Evolutionary conservation across 495 filamentous ascomycete genomes (phyloP).

Genomic region (Niebla homalea): DNA sequence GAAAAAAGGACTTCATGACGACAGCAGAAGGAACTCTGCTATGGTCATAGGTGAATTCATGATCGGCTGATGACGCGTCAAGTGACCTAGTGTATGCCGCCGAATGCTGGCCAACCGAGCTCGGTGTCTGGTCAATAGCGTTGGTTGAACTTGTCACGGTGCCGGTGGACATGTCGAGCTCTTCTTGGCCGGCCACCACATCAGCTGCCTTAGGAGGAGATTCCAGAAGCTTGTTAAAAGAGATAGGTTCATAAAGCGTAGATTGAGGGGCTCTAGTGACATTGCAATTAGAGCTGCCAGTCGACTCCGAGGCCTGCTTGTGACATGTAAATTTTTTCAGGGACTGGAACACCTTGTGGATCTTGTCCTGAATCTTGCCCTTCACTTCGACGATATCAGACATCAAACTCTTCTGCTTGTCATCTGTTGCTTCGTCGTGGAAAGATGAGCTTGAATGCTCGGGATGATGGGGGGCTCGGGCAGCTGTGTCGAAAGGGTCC

Average conservation of each 20-base stretch:
- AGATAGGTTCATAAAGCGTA: conserved; percentile 1
- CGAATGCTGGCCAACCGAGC: not conserved
- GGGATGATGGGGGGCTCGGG: not conserved
- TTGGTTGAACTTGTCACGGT: too few species aligned
- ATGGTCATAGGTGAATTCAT: not conserved
- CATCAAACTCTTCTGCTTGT: conserved; percentile 4
- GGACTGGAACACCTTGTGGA: not conserved
- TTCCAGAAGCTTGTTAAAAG: not conserved
- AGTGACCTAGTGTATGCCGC: not conserved
- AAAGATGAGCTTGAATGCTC: not conserved
- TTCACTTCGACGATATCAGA: not conserved
- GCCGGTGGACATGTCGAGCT: not conserved
- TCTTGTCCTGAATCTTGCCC: not conserved
- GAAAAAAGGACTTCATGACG: conserved; percentile 10
- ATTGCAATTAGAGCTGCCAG: not conserved
- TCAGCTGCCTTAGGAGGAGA: not conserved
- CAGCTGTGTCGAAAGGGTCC: not conserved
- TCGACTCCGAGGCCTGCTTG: not conserved
- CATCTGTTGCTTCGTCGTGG: not conserved
- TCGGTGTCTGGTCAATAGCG: not conserved
- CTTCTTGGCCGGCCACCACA: not conserved
- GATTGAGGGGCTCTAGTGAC: not conserved
- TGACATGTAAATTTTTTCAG: not conserved
- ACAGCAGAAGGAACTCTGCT: conserved; percentile 1
- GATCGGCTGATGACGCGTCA: not conserved